These are phyloP conservation scores for Termitomyces heimii DNA, from an alignment of 768 basidiomycete species.

Conservation along the genomic window DNA sequence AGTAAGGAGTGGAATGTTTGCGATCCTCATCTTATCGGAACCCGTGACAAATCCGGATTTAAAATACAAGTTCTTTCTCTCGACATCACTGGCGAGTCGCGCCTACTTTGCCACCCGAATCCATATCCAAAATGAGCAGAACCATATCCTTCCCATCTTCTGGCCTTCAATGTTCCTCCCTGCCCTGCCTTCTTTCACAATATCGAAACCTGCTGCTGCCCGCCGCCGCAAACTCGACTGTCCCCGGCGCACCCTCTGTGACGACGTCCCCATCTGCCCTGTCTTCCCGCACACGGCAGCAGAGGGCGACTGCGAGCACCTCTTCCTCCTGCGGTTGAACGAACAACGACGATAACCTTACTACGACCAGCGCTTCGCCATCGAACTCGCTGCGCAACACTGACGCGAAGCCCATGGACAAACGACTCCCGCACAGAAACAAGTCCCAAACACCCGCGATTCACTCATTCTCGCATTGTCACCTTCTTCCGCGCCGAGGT, in stretches of 20 bases:
- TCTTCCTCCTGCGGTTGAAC: background rate
- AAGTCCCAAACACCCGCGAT: conserved; percentile 8
- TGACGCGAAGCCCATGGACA: background rate
- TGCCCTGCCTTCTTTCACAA: no score
- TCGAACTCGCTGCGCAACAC: background rate
- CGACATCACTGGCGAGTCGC: no score
- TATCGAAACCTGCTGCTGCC: no score
- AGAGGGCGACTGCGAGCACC: conserved; percentile 1
- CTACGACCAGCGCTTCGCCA: background rate
- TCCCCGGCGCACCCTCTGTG: conserved; percentile 54
- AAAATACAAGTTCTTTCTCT: no score
- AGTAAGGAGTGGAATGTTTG: no score
- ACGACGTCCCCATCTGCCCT: conserved; percentile 54
- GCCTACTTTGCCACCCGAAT: no score
- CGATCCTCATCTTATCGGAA: no score
- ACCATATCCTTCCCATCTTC: no score
- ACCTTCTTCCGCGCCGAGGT: background rate
- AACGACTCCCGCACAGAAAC: conserved; percentile 1
- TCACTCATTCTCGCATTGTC: conserved; percentile 3
- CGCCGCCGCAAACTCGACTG: conserved; percentile 60
- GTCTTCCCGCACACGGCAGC: conserved; percentile 39
- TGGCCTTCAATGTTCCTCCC: no score
- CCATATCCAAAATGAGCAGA: no score
- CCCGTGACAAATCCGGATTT: no score
- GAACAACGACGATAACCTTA: background rate